Conservation (phyloP, 208 protist species). For the Crithidia fasciculata region DNA sequence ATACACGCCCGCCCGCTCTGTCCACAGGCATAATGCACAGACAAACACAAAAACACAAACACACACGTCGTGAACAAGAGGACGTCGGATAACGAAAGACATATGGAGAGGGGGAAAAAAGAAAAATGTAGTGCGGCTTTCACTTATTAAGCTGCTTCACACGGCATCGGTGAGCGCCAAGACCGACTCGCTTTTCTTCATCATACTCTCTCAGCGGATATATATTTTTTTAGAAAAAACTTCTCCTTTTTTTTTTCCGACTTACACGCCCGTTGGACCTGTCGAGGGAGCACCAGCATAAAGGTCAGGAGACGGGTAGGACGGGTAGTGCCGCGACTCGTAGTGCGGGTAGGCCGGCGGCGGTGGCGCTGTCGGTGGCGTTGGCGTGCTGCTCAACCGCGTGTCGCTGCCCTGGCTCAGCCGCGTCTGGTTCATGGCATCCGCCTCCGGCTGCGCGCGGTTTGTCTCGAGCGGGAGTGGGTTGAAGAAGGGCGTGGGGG, state of each 20-base stretch:
- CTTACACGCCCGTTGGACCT: too few species aligned
- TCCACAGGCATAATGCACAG: neutral
- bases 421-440: neutral
- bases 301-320: neutral
- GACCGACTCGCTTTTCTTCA: too few species aligned
- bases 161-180: too few species aligned
- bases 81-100: neutral
- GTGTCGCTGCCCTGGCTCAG: neutral
- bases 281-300: neutral
- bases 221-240: too few species aligned
- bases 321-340: neutral
- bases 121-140: too few species aligned
- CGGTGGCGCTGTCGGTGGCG: neutral
- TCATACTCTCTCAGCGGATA: too few species aligned
- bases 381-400: neutral
- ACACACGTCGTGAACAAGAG: neutral
- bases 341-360: neutral
- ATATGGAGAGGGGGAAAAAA: neutral
- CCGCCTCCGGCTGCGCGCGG: neutral
- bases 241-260: too few species aligned
- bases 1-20: neutral
- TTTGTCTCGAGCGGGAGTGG: neutral
- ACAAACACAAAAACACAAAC: neutral
- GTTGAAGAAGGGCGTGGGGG: conserved; percentile 4
- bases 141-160: too few species aligned